phyloP scores from a whole-genome alignment of 2,329 filamentous ascomycete species.

The Trichophyton verrucosum region DNA sequence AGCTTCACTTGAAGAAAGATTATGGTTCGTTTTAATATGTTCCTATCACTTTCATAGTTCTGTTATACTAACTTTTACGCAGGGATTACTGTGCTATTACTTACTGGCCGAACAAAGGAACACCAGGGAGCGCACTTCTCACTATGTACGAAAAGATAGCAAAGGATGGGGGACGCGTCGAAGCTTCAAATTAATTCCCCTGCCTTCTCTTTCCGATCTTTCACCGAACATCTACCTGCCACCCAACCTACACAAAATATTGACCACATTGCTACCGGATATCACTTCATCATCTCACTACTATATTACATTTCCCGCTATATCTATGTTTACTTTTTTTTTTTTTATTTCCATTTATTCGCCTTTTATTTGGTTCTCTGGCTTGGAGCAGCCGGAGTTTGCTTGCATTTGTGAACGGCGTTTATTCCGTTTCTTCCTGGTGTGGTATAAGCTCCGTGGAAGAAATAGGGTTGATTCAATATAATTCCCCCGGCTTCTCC shows the following conservation, averaged over 20 bases:
- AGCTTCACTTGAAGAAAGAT: conserved; percentile 31
- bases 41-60: background rate
- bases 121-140: conserved; percentile 13
- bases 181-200: conserved; percentile 5
- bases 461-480: background rate
- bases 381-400: conserved; percentile 4
- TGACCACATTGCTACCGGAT: background rate
- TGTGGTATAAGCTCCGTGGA: background rate
- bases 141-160: conserved; percentile 13
- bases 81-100: conserved; percentile 36
- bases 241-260: background rate
- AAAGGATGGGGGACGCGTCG: conserved; percentile 7
- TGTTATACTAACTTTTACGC: conserved; percentile 17
- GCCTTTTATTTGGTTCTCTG: conserved; percentile 1
- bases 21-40: conserved; percentile 28
- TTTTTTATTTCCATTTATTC: background rate
- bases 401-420: conserved; percentile 5
- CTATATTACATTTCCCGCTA: background rate
- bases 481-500: background rate
- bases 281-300: background rate
- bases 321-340: background rate
- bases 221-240: background rate
- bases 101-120: conserved; percentile 36
- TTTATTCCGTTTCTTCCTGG: background rate
- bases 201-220: background rate